These are phyloP conservation scores for Teratosphaeria destructans DNA, from an alignment of 2,329 filamentous ascomycete species.

Conservation along the genomic window DNA sequence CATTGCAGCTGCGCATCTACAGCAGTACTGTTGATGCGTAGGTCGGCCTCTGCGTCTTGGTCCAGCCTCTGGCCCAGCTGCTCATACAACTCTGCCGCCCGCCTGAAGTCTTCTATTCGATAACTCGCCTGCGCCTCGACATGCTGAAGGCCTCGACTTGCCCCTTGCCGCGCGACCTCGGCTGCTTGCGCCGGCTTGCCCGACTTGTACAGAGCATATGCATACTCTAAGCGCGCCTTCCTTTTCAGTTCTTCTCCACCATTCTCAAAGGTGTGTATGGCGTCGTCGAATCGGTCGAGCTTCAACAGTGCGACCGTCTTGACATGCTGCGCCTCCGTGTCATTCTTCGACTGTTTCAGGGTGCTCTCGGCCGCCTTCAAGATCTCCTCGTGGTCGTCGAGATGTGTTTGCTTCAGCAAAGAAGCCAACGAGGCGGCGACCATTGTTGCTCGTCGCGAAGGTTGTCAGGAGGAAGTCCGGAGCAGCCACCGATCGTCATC, in stretches of 20 bases:
- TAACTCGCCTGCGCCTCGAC: conserved; percentile 60
- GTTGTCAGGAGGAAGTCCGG: background rate
- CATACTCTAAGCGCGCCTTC: conserved; percentile 56
- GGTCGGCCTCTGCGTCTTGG: conserved; percentile 58
- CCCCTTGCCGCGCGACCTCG: conserved; percentile 33
- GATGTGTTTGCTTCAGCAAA: conserved; percentile 46
- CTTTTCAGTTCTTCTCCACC: conserved; percentile 51
- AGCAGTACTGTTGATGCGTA: conserved; percentile 66
- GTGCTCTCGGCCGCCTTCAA: conserved; percentile 52
- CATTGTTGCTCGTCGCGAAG: background rate
- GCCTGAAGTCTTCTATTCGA: conserved; percentile 60
- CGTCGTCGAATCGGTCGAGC: conserved; percentile 73
- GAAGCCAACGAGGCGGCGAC: conserved; percentile 31
- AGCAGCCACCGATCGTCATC: background rate
- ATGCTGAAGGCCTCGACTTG: conserved; percentile 44
- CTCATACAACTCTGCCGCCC: conserved; percentile 54
- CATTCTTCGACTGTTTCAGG: conserved; percentile 48
- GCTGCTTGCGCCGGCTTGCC: conserved; percentile 58
- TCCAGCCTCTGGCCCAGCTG: conserved; percentile 41
- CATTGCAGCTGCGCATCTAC: conserved; percentile 63
- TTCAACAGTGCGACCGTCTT: conserved; percentile 67
- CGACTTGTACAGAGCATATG: conserved; percentile 76
- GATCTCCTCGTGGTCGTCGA: conserved; percentile 64
- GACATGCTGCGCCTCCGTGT: conserved; percentile 54
- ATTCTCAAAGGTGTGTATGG: conserved; percentile 56